A percentile compares a stretch with the other conserved stretches of the same genome.
Evolutionary conservation across 2,329 filamentous ascomycete genomes (phyloP).

Genomic region (Colletotrichum godetiae): DNA sequence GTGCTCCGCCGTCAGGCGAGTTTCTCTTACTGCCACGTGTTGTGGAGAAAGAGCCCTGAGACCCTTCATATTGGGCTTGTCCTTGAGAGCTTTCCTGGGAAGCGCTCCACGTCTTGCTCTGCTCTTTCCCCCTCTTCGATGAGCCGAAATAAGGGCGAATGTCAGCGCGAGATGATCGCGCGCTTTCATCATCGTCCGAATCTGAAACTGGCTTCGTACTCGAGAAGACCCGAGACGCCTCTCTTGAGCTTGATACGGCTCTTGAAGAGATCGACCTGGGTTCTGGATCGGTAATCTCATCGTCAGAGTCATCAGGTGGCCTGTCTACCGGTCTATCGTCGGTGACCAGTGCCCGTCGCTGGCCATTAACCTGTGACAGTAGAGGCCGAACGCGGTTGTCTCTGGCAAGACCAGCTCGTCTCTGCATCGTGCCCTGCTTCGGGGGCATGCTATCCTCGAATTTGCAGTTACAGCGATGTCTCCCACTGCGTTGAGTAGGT

Average conservation of each 20-base stretch:
- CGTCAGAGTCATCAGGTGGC: neutral
- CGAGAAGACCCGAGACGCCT: neutral
- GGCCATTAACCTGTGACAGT: neutral
- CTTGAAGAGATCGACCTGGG: neutral
- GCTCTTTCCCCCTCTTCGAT: slow-evolving; percentile 7
- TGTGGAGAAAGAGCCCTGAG: neutral
- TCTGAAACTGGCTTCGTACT: neutral
- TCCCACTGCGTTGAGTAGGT: neutral
- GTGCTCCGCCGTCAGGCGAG: neutral
- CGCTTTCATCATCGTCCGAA: slow-evolving; percentile 4
- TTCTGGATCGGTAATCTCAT: neutral
- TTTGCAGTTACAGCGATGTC: neutral
- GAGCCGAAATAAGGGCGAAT: slow-evolving; percentile 18
- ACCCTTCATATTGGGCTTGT: neutral
- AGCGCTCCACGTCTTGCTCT: neutral
- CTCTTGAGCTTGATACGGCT: neutral
- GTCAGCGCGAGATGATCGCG: neutral
- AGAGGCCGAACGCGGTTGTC: neutral
- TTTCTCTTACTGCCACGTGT: slow-evolving; percentile 16
- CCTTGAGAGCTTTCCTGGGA: slow-evolving; percentile 6
- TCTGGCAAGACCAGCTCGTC: slow-evolving; percentile 2
- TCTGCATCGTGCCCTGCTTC: neutral
- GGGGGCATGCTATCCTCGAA: neutral
- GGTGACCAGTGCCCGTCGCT: neutral
- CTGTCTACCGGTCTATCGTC: neutral